A percentile compares a stretch with the other conserved stretches of the same genome.
phyloP scores from a whole-genome alignment of 2,329 filamentous ascomycete genomes.

The Myrmaecium sp. region DNA sequence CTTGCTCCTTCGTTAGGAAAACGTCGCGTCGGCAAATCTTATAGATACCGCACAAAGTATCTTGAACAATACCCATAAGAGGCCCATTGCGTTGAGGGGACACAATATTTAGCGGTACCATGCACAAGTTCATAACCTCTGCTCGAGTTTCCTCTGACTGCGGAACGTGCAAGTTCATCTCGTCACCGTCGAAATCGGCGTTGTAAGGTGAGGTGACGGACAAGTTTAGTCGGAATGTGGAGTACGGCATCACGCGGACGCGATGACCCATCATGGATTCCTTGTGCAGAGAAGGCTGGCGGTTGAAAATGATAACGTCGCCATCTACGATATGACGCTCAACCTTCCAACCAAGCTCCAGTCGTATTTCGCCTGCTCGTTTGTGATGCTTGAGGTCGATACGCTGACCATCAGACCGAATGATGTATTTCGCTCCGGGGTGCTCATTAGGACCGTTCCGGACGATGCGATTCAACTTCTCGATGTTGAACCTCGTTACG shows the following conservation, averaged over 20 bases:
- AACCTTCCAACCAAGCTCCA: slow-evolving; percentile 97
- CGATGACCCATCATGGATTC: slow-evolving; percentile 99
- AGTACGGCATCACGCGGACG: slow-evolving; percentile 96
- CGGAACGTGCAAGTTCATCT: slow-evolving; percentile 99
- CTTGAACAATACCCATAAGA: slow-evolving; percentile 98
- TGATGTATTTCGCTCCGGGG: slow-evolving; percentile 91
- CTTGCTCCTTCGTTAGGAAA: slow-evolving; percentile 74
- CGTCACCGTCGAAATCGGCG: slow-evolving; percentile 98
- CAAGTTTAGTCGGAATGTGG: slow-evolving; percentile 91
- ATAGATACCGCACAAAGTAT: slow-evolving; percentile 90
- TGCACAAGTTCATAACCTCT: slow-evolving; percentile 83
- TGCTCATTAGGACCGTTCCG: slow-evolving; percentile 90
- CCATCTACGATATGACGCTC: slow-evolving; percentile 92
- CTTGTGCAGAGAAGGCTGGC: slow-evolving; percentile 96
- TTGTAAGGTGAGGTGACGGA: slow-evolving; percentile 99
- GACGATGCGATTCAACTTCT: slow-evolving; percentile 74
- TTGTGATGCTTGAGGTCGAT: slow-evolving; percentile 92
- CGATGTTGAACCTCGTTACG: slow-evolving; percentile 95
- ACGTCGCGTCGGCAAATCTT: slow-evolving; percentile 89
- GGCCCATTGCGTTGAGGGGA: slow-evolving; percentile 94
- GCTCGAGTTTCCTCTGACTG: slow-evolving; percentile 94
- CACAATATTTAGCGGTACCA: slow-evolving; percentile 97
- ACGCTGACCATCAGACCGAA: slow-evolving; percentile 80
- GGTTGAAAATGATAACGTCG: slow-evolving; percentile 98
- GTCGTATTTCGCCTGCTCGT: slow-evolving; percentile 64